Evolutionary conservation across 164 flowering plant species (phyloP).

Genomic region (Brasenia schreberi): DNA sequence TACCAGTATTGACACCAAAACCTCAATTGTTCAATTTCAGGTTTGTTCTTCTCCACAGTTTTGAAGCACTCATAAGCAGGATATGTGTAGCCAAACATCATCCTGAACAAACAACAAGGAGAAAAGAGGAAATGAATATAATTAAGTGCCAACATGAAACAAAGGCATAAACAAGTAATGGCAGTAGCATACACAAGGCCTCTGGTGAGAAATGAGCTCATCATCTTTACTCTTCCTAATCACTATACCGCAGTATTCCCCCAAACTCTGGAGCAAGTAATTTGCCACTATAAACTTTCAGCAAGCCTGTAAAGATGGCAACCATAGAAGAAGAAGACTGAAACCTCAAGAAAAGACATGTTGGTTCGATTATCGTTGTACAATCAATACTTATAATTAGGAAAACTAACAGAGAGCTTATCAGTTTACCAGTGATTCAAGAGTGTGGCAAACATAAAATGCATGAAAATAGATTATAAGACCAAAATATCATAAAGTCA

Average conservation of each 20-base stretch:
- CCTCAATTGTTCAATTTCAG: constrained; percentile 82
- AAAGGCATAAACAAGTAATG: background rate
- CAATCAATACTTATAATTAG: no score
- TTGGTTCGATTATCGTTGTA: no score
- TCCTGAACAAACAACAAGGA: constrained; percentile 26
- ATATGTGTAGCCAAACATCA: constrained; percentile 90
- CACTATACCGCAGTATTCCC: no score
- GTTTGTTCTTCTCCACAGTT: constrained; percentile 82
- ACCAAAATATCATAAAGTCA: no score
- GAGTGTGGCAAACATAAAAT: no score
- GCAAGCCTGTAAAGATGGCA: no score
- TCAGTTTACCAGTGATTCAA: no score
- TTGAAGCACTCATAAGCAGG: constrained; percentile 98
- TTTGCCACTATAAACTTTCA: no score
- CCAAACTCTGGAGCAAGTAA: background rate
- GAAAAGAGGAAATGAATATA: background rate
- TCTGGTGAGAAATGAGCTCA: constrained; percentile 77
- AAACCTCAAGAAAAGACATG: no score
- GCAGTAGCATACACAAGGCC: constrained; percentile 63
- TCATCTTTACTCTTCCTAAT: constrained; percentile 34
- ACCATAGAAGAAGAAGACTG: no score
- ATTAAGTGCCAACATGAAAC: background rate
- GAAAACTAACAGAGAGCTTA: no score
- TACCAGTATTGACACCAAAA: constrained; percentile 99
- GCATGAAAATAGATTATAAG: no score